Base-by-base conservation (phyloP, 2,329 filamentous ascomycete genomes). In the Blastomyces gilchristii region DNA sequence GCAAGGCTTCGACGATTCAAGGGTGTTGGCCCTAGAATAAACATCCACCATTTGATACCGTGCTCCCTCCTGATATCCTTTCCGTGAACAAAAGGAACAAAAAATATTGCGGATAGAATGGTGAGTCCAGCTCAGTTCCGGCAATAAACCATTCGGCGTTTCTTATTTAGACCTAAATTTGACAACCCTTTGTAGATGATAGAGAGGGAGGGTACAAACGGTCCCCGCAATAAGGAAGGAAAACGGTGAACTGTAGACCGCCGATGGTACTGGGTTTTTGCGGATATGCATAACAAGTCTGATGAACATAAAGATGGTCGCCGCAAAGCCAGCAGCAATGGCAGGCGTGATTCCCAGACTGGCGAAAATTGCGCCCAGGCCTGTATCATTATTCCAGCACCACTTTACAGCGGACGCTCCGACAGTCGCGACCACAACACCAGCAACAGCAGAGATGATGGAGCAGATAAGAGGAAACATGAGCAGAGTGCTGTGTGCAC, bases 141-240 rank as follows among this genome's bases (percentile, higher is more conserved):
- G 81, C 86, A 65, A 91, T 83, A 71, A 84, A 91, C 82, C 83
- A 86, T 9, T 75, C 74, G 1, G 88, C n/a, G 86, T 69, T 74
- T 88, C 76, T 87, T 83, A 77, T 77, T 80, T 37, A 90, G 78
- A 28, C 82, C 81, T 39, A 89, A 81, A 64, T 80, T 85, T 31
- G 88, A 87, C 11, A 88, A 90, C 41, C 88, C 88, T 81, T 91
- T 91, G 82, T 90, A 91, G 68, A 91, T 88, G 69, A 92, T 85
- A 53, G 87, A 90, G n/a, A 22, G n/a, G n/a, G 5, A 92, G 80
- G 0, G 88, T 88, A 77, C 87, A 90, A 70, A 91, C 77, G 64
- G 87, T 89, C 62, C 81, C 87, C 63, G 88, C 87, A 64, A 91
- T 83, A 63, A 91, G 83, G 81, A 91, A 91, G 78, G 87, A 91